Base-by-base conservation (phyloP, 2,329 filamentous ascomycete species). In the Myriosclerotinia duriaeana region DNA sequence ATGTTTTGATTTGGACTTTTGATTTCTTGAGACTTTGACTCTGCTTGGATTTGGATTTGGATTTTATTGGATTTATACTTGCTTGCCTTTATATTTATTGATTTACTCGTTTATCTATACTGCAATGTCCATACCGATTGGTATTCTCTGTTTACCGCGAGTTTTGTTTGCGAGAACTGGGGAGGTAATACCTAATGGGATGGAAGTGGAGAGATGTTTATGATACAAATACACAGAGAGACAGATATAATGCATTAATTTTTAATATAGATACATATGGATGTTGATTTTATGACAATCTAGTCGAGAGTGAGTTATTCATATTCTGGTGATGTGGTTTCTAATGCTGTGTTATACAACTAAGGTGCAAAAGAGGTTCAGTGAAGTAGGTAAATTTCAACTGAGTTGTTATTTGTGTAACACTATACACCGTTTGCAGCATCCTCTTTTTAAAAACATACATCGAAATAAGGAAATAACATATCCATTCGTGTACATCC, bases 1-100 rank as follows among this genome's bases (percentile, higher is more conserved):
- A 14, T 65, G 53, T 30, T 59, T 65, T 42, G 53, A 58, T 61
- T 61, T 61, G 58, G 34, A 50, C 30, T 34, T 34, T 34, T 34
- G 30, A 5, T 34, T 34, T 34, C 30, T 34, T 34, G 6, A 34
- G 30, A 34, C 30, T 34, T 34, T 34, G 30, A 34, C 30, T 34
- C 5, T 34, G 30, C 30, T 34, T 34, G 30, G 30, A 34, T 34
- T 34, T 34, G 30, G 30, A 34, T 34, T 34, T 34, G 4, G 30
- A 34, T 34, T 61, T 40, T 48, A 15, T 38, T 50, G 44, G 5
- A 26, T 20, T 59, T 26, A 12, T 20, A 36, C 12, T 38, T n/a
- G 9, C 6, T 17, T 60, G 42, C 56, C n/a, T 38, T 61, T 22
- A 40, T 50, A 61, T 50, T 5, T 50, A 34, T 34, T 34, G 4